Percentiles rank a stretch among this genome's conserved stretches.
These are phyloP conservation scores for Aspergillus sp. DNA, from an alignment of 2,329 filamentous ascomycete genomes.

Conservation along the genomic window DNA sequence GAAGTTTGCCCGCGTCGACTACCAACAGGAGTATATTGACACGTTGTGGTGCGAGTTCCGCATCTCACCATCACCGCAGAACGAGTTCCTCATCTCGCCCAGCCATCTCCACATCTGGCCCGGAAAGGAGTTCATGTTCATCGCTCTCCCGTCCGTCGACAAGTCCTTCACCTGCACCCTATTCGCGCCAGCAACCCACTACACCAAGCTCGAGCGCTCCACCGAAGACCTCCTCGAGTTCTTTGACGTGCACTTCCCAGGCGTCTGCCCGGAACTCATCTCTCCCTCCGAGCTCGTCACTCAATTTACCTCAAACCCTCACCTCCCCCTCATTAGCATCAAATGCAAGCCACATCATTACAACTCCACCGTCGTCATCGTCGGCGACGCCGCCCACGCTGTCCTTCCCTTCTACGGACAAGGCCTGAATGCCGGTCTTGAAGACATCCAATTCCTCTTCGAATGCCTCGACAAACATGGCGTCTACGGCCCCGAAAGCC, in stretches of 20 bases:
- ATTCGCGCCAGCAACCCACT: constrained; percentile 75
- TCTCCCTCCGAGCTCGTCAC: constrained; percentile 64
- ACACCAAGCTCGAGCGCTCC: constrained; percentile 64
- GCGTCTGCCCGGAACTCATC: constrained; percentile 64
- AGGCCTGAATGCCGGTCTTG: constrained; percentile 94
- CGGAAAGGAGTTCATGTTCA: constrained; percentile 93
- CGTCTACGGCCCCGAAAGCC: constrained; percentile 30
- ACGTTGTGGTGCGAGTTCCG: constrained; percentile 96
- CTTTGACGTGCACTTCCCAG: constrained; percentile 83
- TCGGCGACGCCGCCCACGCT: constrained; percentile 93
- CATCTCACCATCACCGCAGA: constrained; percentile 57
- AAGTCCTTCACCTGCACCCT: constrained; percentile 94
- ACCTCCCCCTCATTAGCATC: constrained; percentile 88
- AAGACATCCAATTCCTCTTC: constrained; percentile 90
- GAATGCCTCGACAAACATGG: constrained; percentile 71
- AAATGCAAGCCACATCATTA: constrained; percentile 91
- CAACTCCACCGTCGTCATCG: constrained; percentile 71
- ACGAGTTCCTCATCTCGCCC: constrained; percentile 76
- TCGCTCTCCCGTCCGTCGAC: constrained; percentile 86
- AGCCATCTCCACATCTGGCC: constrained; percentile 99
- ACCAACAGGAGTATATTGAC: constrained; percentile 92
- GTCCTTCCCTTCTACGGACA: constrained; percentile 99
- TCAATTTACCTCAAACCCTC: constrained; percentile 80
- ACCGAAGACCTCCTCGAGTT: constrained; percentile 73
- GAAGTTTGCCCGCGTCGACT: constrained; percentile 90